phyloP scores from a whole-genome alignment of 345 rosid species.

The Erysimum cheiranthoides region DNA sequence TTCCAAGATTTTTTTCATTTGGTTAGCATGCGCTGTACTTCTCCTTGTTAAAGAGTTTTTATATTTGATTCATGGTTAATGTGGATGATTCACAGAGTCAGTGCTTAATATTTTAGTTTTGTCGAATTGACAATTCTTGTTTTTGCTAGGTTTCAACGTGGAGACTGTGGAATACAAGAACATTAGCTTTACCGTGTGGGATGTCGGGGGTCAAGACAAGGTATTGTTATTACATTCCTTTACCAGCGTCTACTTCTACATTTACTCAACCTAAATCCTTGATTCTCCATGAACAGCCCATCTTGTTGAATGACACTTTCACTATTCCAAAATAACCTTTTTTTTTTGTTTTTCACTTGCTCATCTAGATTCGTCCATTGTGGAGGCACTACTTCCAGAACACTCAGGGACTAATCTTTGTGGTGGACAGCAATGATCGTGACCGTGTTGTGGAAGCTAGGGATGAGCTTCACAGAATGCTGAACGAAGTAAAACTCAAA shows the following conservation, averaged over 20 bases:
- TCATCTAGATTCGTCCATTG: slow-evolving; percentile 67
- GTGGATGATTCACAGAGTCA: not conserved
- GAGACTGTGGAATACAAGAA: slow-evolving; percentile 85
- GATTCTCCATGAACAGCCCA: not conserved
- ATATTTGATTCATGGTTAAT: not conserved
- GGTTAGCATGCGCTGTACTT: no score
- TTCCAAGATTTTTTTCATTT: no score
- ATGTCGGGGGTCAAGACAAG: slow-evolving; percentile 86
- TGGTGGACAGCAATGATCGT: slow-evolving; percentile 77
- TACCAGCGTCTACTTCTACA: not conserved
- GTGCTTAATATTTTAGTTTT: not conserved
- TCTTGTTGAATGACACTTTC: not conserved
- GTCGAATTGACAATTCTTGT: not conserved
- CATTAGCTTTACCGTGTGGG: slow-evolving; percentile 84
- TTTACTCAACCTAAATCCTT: slow-evolving; percentile 6
- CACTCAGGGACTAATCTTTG: slow-evolving; percentile 79
- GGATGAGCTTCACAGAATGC: slow-evolving; percentile 77
- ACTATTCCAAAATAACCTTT: not conserved
- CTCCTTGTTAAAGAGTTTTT: not conserved
- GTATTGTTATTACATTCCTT: slow-evolving; percentile 39
- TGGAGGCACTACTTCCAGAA: slow-evolving; percentile 85
- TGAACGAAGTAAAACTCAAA: slow-evolving; percentile 59
- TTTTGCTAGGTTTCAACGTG: slow-evolving; percentile 64
- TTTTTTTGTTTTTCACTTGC: not conserved
- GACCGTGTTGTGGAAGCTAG: slow-evolving; percentile 82